Evolutionary conservation across 2,329 filamentous ascomycete genomes (phyloP).

Genomic region (Aspergillus hiratsukae): DNA sequence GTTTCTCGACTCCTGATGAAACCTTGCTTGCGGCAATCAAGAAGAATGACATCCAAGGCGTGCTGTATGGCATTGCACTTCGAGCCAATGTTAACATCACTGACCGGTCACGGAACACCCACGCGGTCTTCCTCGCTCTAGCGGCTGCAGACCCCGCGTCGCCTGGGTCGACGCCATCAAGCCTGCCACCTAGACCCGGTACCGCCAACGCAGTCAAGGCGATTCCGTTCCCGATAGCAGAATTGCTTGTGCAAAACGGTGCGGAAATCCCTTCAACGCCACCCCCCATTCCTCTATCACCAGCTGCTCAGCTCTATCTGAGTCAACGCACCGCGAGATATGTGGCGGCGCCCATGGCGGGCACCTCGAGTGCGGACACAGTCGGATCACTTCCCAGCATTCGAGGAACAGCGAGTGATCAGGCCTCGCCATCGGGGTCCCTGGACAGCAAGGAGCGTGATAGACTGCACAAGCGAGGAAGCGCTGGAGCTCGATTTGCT

Average conservation of each 20-base stretch:
- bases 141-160: conserved; percentile 87
- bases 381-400: conserved; percentile 59
- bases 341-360: conserved; percentile 43
- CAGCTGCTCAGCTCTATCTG: conserved; percentile 75
- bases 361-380: conserved; percentile 49
- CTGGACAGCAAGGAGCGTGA: conserved; percentile 55
- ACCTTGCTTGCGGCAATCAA: conserved; percentile 89
- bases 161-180: conserved; percentile 50
- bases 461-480: conserved; percentile 72
- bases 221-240: conserved; percentile 79
- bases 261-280: conserved; percentile 73
- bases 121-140: conserved; percentile 83
- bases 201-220: conserved; percentile 38
- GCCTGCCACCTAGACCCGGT: conserved; percentile 22
- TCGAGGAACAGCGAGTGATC: conserved; percentile 28
- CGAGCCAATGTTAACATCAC: conserved; percentile 80
- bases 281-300: conserved; percentile 78
- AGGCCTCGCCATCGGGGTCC: conserved; percentile 20
- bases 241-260: conserved; percentile 88
- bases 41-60: conserved; percentile 89
- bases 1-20: conserved; percentile 76
- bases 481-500: conserved; percentile 66
- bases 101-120: conserved; percentile 83
- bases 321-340: conserved; percentile 62
- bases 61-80: conserved; percentile 84